Conservation (phyloP, 257 asterid genomes). For the Verbascum thapsus region DNA sequence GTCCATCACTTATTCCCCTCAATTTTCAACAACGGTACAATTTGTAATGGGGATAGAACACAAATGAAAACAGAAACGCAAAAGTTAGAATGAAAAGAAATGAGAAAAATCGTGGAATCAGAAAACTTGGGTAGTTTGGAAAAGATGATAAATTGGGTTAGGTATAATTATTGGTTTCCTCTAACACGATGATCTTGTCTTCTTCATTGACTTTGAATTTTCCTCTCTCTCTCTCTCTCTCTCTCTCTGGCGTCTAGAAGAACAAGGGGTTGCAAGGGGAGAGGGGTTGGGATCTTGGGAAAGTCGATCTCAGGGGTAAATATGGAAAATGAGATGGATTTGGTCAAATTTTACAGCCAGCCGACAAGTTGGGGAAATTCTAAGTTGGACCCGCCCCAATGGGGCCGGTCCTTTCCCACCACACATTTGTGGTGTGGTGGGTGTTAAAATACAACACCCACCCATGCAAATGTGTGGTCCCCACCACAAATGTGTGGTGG, state of each 20-base stretch:
- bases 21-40: not conserved
- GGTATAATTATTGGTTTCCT: conserved; percentile 16
- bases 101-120: conserved; percentile 18
- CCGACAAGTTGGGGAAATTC: too few species aligned
- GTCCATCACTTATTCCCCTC: conserved; percentile 51
- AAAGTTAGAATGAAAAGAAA: conserved; percentile 14
- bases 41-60: not conserved
- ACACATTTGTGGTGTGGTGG: too few species aligned
- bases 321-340: not conserved
- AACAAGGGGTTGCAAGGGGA: not conserved
- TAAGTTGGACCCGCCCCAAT: too few species aligned
- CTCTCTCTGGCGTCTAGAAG: not conserved
- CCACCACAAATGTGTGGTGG: too few species aligned
- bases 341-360: conserved; percentile 28
- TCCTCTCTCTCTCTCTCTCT: not conserved
- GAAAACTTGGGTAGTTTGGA: not conserved
- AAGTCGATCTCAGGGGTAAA: conserved; percentile 18
- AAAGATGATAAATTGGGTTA: conserved; percentile 30
- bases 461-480: too few species aligned
- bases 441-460: too few species aligned
- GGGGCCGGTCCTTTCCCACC: too few species aligned
- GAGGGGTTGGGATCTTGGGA: conserved; percentile 1
- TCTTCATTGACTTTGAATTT: conserved; percentile 46
- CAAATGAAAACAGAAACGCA: conserved; percentile 24
- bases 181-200: conserved; percentile 11